A percentile compares a stretch with the other conserved stretches of the same genome.
These are phyloP conservation scores for Buddleja alternifolia DNA, from an alignment of 257 asterid genomes.

Conservation along the genomic window DNA sequence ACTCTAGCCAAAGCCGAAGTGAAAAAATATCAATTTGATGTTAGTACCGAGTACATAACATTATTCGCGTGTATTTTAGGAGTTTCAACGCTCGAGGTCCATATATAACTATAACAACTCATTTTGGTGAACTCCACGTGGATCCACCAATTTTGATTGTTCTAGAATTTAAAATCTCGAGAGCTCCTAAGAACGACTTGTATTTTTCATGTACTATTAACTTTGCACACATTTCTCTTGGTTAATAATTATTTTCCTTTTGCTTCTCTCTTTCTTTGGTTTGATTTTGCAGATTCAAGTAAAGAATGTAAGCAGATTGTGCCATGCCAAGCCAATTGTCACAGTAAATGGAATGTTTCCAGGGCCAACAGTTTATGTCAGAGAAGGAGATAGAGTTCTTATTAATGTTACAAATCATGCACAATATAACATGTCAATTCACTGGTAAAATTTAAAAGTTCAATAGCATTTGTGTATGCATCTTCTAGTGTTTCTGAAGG, in stretches of 20 bases:
- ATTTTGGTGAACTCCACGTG: too few relatives aligned
- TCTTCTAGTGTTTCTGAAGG: too few relatives aligned
- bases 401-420: conserved; percentile 68
- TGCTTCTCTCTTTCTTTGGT: not conserved
- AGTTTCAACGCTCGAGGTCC: too few relatives aligned
- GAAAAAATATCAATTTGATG: conserved; percentile 63
- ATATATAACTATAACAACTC: too few relatives aligned
- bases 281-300: conserved; percentile 52
- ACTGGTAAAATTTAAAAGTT: conserved; percentile 42
- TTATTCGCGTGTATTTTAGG: too few relatives aligned
- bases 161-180: too few relatives aligned
- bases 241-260: too few relatives aligned
- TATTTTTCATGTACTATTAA: too few relatives aligned
- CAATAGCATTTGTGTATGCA: not conserved
- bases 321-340: conserved; percentile 66
- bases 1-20: conserved; percentile 46
- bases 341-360: conserved; percentile 65
- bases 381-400: conserved; percentile 61
- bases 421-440: conserved; percentile 71
- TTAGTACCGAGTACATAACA: conserved; percentile 23
- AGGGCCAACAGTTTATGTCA: conserved; percentile 38
- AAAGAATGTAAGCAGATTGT: conserved; percentile 66
- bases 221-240: not conserved
- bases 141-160: too few relatives aligned
- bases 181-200: too few relatives aligned